phyloP scores from a whole-genome alignment of 129 eudicot genomes.

The Solidago caesia region DNA sequence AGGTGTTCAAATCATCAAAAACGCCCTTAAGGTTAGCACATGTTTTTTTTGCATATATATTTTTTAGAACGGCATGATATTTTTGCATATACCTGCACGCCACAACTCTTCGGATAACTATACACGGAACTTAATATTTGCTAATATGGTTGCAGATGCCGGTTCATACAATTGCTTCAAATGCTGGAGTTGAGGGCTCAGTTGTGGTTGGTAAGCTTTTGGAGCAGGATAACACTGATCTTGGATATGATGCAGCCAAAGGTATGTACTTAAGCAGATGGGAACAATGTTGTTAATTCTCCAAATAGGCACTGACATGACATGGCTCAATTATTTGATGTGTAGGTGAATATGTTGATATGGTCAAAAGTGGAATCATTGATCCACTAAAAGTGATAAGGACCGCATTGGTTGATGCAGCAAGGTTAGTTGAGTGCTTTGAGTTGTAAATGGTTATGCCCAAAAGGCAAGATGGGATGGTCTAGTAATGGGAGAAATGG shows the following conservation, averaged over 20 bases:
- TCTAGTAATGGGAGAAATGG: neutral
- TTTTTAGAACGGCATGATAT: neutral
- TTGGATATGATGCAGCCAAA: constrained; percentile 87
- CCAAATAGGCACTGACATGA: constrained; percentile 3
- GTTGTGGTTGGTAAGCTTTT: constrained; percentile 78
- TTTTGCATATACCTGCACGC: neutral
- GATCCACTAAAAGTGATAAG: constrained; percentile 84
- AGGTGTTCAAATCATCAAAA: constrained; percentile 71
- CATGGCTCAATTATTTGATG: neutral
- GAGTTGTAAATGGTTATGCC: neutral
- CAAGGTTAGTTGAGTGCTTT: constrained; percentile 46
- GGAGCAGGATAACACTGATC: constrained; percentile 68
- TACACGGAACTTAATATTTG: neutral
- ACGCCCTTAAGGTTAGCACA: constrained; percentile 61
- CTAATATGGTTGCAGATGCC: constrained; percentile 45
- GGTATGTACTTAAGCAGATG: constrained; percentile 34
- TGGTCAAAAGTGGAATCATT: constrained; percentile 76
- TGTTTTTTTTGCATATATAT: neutral
- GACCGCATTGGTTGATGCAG: constrained; percentile 79
- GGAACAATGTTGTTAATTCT: neutral
- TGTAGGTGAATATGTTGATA: constrained; percentile 74
- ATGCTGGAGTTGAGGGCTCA: constrained; percentile 85
- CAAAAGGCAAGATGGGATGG: neutral
- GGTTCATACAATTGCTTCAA: constrained; percentile 63
- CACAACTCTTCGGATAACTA: neutral